Base-by-base conservation (phyloP, 768 basidiomycete species). In the Tylopilus felleus region DNA sequence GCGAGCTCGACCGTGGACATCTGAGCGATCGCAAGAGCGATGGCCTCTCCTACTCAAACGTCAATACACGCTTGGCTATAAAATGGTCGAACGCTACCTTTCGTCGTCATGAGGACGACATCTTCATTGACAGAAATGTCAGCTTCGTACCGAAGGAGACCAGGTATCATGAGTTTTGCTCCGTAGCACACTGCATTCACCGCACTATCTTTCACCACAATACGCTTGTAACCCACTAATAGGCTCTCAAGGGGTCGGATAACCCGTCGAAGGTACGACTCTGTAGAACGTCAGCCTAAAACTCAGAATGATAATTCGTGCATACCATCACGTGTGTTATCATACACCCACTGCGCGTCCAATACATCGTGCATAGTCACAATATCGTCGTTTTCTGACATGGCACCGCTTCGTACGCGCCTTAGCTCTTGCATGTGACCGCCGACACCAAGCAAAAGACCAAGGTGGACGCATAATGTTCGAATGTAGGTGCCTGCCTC, bases 341-440 rank as follows among this genome's bases (percentile, higher is more conserved):
- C 97, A 70, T 96, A 98, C 67, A 88, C 72, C 95, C 96, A 99
- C 65, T 98, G 97, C 13, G 97, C 97, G 71, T 99, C 97, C 74
- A 99, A 75, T 27, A 99, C 96, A 69, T 99, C 97, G 74, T 99
- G 97, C 97, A 99, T 99, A 21, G 96, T 95, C 56, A 98, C 97
- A 65, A 98, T 93, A 62, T 94, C 94, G 68, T 98, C 96, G 68
- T 92, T 94, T 76, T 99, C 97, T 46, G 89, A 91, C 83, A 98
- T 87, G 46, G 95, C 96, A 64, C 97, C 97, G 68, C 88, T 92
- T 60, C 97, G 78, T 14, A 98, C 96, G 63, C 97, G 78, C 63
- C 97, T 81, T 54, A 99, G 80, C 71, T 99, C 97, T 75, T 99
- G 96, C 97, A 99, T 99, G 73, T 99, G 97, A n/a, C 95, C 97